Evolutionary conservation across 768 basidiomycete species (phyloP).

Genomic region (Tylopilus rubrobrunneus): DNA sequence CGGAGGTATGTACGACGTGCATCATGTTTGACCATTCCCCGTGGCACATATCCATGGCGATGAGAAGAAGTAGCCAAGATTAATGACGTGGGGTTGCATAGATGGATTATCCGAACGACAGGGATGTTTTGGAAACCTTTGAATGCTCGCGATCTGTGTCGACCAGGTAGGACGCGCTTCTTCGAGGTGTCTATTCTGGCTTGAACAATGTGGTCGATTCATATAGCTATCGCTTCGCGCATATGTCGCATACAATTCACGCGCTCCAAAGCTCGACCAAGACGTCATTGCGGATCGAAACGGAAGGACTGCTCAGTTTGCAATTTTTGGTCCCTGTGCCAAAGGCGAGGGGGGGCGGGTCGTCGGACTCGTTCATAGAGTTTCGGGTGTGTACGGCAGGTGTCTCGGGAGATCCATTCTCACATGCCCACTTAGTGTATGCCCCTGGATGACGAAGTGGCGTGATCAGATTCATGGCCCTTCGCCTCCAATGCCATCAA

Average conservation of each 20-base stretch:
- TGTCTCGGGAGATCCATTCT: background rate
- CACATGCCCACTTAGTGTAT: constrained; percentile 22
- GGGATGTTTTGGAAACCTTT: constrained; percentile 86
- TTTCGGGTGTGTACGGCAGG: constrained; percentile 61
- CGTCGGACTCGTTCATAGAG: constrained; percentile 73
- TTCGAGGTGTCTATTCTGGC: background rate
- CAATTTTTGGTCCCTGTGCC: constrained; percentile 81
- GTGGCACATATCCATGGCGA: background rate
- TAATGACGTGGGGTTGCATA: constrained; percentile 27
- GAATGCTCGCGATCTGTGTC: constrained; percentile 66
- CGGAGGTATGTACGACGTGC: constrained; percentile 52
- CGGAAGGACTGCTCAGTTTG: constrained; percentile 76
- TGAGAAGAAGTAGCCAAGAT: background rate
- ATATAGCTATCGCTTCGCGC: constrained; percentile 76
- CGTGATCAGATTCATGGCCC: constrained; percentile 6
- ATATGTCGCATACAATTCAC: constrained; percentile 65
- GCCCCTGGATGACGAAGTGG: constrained; percentile 30
- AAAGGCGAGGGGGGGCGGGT: constrained; percentile 35
- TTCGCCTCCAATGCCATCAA: background rate
- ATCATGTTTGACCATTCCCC: background rate
- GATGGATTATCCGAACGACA: constrained; percentile 97
- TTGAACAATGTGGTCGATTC: background rate
- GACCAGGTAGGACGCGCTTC: constrained; percentile 57
- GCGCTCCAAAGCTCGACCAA: constrained; percentile 84
- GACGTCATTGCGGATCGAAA: constrained; percentile 84